Conservation (phyloP, 306 rosid species). For the Citrullus amarus region DNA sequence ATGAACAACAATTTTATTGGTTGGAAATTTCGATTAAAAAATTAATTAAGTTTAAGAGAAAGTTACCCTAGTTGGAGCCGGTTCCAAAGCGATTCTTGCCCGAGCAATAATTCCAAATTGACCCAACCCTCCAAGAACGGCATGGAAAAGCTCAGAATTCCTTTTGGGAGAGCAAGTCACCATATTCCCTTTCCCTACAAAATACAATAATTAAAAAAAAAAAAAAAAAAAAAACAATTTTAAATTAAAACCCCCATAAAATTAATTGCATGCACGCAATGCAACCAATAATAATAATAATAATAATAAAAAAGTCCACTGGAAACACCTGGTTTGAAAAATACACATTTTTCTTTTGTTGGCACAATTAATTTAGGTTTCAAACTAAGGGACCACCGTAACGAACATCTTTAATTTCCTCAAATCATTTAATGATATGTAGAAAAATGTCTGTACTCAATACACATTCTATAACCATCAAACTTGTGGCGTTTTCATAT, state of each 20-base stretch:
- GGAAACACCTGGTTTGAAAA: background rate
- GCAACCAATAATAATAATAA: background rate
- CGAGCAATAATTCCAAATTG: constrained; percentile 81
- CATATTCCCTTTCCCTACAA: constrained; percentile 49
- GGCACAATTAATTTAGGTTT: background rate
- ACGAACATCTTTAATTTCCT: background rate
- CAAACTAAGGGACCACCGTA: background rate
- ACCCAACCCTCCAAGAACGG: constrained; percentile 80
- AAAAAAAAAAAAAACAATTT: too few species aligned
- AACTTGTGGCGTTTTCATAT: background rate
- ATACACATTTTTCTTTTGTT: background rate
- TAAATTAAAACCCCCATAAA: background rate
- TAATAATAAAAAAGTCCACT: background rate
- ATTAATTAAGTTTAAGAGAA: background rate
- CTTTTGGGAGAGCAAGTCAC: constrained; percentile 47
- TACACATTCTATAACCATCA: background rate
- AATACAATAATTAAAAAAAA: background rate
- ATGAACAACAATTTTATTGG: too few species aligned
- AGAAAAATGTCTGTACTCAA: constrained; percentile 2
- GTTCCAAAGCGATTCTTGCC: constrained; percentile 58
- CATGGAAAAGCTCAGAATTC: constrained; percentile 43
- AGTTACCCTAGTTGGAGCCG: constrained; percentile 57
- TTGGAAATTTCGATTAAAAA: too few species aligned
- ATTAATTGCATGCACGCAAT: constrained; percentile 9
- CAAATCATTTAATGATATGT: background rate